A percentile compares a stretch with the other conserved stretches of the same genome.
These are phyloP conservation scores for Chenopodium berlandieri DNA, from an alignment of 148 eudicot genomes.

Conservation along the genomic window DNA sequence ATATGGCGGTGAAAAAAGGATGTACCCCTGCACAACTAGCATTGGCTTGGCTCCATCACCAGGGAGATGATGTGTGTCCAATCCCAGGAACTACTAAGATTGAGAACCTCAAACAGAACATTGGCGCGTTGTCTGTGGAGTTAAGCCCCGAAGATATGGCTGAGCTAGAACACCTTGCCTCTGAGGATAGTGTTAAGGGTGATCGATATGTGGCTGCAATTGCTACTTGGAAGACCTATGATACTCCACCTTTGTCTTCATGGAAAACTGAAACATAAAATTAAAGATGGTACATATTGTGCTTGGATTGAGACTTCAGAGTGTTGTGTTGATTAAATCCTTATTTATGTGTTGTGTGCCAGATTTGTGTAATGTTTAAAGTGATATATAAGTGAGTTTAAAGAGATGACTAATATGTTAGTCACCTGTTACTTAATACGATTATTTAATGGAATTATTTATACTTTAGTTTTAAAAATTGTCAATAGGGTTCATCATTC, in stretches of 20 bases:
- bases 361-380: no score
- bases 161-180: slow-evolving; percentile 24
- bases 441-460: no score
- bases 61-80: slow-evolving; percentile 26
- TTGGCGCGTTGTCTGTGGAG: slow-evolving; percentile 14
- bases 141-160: slow-evolving; percentile 25
- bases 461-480: no score
- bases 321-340: no score
- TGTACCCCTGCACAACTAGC: slow-evolving; percentile 27
- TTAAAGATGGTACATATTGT: no score
- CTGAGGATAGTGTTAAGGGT: slow-evolving; percentile 24
- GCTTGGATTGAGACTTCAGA: no score
- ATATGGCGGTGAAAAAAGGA: slow-evolving; percentile 29
- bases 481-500: no score
- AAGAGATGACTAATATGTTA: no score
- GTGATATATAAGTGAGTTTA: no score
- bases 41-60: slow-evolving; percentile 34
- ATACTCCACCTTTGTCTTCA: slow-evolving; percentile 30
- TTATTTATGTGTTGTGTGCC: no score
- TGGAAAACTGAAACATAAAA: not conserved
- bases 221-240: slow-evolving; percentile 22
- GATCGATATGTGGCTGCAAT: not conserved
- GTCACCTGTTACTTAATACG: no score
- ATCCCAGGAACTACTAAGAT: slow-evolving; percentile 34
- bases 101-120: slow-evolving; percentile 25